A percentile compares a stretch with the other conserved stretches of the same genome.
phyloP scores from a whole-genome alignment of 2,329 filamentous ascomycete species.

The Venturia oleaginea region DNA sequence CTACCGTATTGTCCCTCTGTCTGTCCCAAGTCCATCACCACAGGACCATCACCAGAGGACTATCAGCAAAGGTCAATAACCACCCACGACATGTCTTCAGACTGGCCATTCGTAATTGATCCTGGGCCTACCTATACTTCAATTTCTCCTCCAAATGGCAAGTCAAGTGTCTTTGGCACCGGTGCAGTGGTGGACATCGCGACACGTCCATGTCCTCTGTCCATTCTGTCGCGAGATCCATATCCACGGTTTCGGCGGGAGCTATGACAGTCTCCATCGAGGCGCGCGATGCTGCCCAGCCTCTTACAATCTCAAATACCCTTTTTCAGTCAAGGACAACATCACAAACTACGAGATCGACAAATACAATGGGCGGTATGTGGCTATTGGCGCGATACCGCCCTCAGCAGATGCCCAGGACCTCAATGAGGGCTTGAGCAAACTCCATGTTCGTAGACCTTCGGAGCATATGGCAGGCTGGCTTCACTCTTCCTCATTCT shows the following conservation, averaged over 20 bases:
- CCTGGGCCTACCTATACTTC: neutral
- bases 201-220: neutral
- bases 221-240: neutral
- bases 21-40: too few species aligned
- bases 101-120: neutral
- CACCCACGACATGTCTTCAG: neutral
- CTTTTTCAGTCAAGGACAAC: neutral
- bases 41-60: too few species aligned
- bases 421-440: neutral
- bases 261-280: neutral
- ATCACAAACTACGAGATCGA: conserved; percentile 6
- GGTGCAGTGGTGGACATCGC: conserved; percentile 5
- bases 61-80: neutral
- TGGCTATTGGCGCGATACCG: neutral
- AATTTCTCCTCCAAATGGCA: neutral
- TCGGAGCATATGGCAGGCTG: neutral
- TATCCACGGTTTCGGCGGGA: neutral
- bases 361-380: neutral
- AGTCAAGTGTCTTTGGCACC: neutral
- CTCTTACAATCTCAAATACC: conserved; percentile 2
- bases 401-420: neutral
- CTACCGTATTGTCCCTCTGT: too few species aligned
- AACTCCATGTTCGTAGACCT: neutral
- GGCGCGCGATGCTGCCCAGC: neutral
- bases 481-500: neutral